Evolutionary conservation across 2,329 filamentous ascomycete species (phyloP).

Genomic region (Tolypocladium guangdongense): DNA sequence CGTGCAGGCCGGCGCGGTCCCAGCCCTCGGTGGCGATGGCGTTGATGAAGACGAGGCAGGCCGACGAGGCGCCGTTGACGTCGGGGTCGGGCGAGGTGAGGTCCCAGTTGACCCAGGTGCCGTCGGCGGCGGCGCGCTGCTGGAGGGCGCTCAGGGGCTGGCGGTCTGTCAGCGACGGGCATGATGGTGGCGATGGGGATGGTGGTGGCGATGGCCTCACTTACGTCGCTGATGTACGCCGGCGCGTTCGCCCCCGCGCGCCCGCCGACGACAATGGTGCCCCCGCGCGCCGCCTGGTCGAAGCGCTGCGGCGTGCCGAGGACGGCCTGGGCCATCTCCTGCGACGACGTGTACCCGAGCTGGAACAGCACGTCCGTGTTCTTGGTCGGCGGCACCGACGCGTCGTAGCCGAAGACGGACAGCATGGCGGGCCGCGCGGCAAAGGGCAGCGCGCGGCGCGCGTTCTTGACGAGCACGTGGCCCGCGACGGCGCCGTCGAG

Average conservation of each 20-base stretch:
- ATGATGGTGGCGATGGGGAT: background rate
- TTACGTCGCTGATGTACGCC: slow-evolving; percentile 36
- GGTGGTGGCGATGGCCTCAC: background rate
- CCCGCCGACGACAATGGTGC: slow-evolving; percentile 40
- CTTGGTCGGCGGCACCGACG: slow-evolving; percentile 35
- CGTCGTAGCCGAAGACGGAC: slow-evolving; percentile 55
- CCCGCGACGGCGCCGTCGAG: slow-evolving; percentile 46
- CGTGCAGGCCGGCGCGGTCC: slow-evolving; percentile 53
- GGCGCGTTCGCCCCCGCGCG: slow-evolving; percentile 40
- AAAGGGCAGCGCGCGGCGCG: slow-evolving; percentile 50
- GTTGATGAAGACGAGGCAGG: slow-evolving; percentile 76
- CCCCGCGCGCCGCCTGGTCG: slow-evolving; percentile 37
- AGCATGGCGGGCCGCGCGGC: slow-evolving; percentile 40
- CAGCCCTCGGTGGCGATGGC: slow-evolving; percentile 70
- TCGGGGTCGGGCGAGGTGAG: slow-evolving; percentile 18
- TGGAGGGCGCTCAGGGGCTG: slow-evolving; percentile 48
- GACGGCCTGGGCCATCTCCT: slow-evolving; percentile 32
- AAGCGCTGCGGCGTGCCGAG: slow-evolving; percentile 32
- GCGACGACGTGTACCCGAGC: slow-evolving; percentile 34
- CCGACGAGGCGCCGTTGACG: slow-evolving; percentile 34
- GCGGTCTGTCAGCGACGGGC: too few species aligned
- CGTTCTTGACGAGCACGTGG: slow-evolving; percentile 71
- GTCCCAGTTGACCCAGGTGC: slow-evolving; percentile 44
- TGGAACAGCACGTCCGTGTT: slow-evolving; percentile 35
- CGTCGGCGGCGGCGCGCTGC: slow-evolving; percentile 38